Evolutionary conservation across 208 protist genomes (phyloP).

Genomic region (Wallacemonas sp.): DNA sequence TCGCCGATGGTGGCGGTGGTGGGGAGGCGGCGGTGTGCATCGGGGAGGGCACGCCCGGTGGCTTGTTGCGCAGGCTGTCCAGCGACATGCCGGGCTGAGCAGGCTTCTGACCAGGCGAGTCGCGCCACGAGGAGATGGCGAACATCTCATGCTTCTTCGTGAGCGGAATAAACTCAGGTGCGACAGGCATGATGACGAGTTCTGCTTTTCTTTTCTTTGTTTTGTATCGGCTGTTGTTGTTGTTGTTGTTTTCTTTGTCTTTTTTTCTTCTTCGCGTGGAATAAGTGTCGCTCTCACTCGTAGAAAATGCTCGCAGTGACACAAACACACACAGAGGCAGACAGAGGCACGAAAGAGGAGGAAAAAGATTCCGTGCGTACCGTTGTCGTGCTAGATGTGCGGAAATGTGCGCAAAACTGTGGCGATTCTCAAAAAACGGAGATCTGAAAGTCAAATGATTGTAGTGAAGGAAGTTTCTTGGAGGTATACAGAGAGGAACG

Average conservation of each 20-base stretch:
- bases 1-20: neutral
- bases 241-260: too few relatives aligned
- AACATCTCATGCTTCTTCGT: slow-evolving; percentile 76
- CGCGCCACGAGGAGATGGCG: slow-evolving; percentile 68
- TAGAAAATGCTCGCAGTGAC: too few relatives aligned
- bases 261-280: slow-evolving; percentile 15
- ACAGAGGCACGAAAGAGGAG: too few relatives aligned
- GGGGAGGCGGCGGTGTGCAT: neutral
- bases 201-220: slow-evolving; percentile 13
- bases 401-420: too few relatives aligned
- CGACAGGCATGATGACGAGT: slow-evolving; percentile 35
- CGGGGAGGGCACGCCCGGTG: neutral
- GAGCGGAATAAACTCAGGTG: slow-evolving; percentile 80
- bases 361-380: too few relatives aligned
- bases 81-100: slow-evolving; percentile 3
- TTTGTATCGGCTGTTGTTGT: too few relatives aligned
- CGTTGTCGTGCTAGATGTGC: too few relatives aligned
- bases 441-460: neutral
- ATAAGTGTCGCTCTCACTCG: neutral
- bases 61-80: slow-evolving; percentile 8
- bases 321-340: too few relatives aligned
- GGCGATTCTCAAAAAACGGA: neutral
- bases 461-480: too few relatives aligned
- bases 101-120: slow-evolving; percentile 39
- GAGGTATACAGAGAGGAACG: neutral